These are phyloP conservation scores for Podospora appendiculata DNA, from an alignment of 495 filamentous ascomycete species.

Conservation along the genomic window DNA sequence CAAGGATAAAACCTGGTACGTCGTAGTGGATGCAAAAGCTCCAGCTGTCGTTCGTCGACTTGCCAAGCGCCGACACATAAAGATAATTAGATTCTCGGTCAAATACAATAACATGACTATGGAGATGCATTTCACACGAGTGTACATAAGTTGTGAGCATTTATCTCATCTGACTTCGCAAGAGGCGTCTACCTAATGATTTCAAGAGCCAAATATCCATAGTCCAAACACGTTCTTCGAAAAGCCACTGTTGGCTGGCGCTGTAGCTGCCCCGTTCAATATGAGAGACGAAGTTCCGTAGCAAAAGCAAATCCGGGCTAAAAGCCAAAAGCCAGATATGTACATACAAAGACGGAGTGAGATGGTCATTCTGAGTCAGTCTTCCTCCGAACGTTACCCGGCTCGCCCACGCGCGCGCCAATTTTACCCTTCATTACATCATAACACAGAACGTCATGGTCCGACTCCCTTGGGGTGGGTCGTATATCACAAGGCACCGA, in stretches of 20 bases:
- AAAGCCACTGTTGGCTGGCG: not conserved
- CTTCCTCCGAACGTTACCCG: not conserved
- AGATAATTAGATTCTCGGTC: no score
- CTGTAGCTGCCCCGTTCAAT: conserved; percentile 5
- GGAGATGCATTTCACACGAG: no score
- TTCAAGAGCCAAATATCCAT: not conserved
- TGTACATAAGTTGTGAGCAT: no score
- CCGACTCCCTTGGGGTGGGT: not conserved
- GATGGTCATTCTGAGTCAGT: conserved; percentile 2
- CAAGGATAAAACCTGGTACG: no score
- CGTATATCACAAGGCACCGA: not conserved
- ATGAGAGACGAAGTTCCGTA: conserved; percentile 8
- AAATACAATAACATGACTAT: no score
- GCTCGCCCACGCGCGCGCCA: not conserved
- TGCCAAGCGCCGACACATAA: no score
- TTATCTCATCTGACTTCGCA: not conserved
- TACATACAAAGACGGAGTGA: conserved; percentile 11
- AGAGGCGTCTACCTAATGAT: not conserved
- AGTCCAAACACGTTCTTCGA: not conserved
- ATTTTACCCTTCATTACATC: conserved; percentile 14
- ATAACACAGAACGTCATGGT: conserved; percentile 11
- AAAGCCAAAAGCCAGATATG: conserved; percentile 9
- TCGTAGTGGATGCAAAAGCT: no score
- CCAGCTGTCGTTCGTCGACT: no score
- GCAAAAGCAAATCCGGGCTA: conserved; percentile 8